Percentiles rank a stretch among this genome's conserved stretches.
Evolutionary conservation across 2,329 filamentous ascomycete genomes (phyloP).

Genomic region (Dothistroma septosporum): DNA sequence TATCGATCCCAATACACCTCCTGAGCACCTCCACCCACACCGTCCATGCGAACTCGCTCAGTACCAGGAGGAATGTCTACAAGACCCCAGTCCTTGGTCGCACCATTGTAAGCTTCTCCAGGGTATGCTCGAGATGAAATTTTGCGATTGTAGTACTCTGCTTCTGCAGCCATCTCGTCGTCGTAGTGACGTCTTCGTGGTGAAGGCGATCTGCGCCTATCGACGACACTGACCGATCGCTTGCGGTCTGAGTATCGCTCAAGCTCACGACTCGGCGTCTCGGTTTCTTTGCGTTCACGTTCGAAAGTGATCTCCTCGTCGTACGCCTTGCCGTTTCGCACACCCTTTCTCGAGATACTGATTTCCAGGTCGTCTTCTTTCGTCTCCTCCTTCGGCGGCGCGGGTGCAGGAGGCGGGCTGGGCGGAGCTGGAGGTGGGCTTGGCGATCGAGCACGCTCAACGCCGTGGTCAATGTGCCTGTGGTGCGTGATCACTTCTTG

Average conservation of each 20-base stretch:
- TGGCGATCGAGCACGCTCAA: constrained; percentile 46
- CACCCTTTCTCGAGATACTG: constrained; percentile 50
- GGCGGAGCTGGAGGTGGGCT: constrained; percentile 37
- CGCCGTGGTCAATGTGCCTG: constrained; percentile 74
- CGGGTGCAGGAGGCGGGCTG: constrained; percentile 31
- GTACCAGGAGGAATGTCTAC: constrained; percentile 82
- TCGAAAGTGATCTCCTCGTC: constrained; percentile 67
- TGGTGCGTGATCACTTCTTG: constrained; percentile 88
- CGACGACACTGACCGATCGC: constrained; percentile 25
- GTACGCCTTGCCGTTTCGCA: constrained; percentile 45
- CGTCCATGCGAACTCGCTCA: constrained; percentile 76
- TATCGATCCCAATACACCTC: constrained; percentile 77
- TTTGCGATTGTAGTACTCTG: constrained; percentile 63
- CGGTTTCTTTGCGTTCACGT: constrained; percentile 47
- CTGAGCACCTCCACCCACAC: constrained; percentile 67
- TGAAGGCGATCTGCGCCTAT: constrained; percentile 38
- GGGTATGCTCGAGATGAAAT: constrained; percentile 63
- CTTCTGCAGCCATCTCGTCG: constrained; percentile 51
- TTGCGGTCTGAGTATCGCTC: constrained; percentile 30
- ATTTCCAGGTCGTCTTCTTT: constrained; percentile 53
- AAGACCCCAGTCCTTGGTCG: constrained; percentile 73
- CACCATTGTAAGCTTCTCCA: constrained; percentile 70
- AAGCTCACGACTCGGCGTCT: constrained; percentile 27
- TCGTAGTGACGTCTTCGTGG: constrained; percentile 48
- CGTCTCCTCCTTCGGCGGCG: constrained; percentile 24